Evolutionary conservation across 306 rosid species (phyloP).

Genomic region (Macrotyloma uniflorum): DNA sequence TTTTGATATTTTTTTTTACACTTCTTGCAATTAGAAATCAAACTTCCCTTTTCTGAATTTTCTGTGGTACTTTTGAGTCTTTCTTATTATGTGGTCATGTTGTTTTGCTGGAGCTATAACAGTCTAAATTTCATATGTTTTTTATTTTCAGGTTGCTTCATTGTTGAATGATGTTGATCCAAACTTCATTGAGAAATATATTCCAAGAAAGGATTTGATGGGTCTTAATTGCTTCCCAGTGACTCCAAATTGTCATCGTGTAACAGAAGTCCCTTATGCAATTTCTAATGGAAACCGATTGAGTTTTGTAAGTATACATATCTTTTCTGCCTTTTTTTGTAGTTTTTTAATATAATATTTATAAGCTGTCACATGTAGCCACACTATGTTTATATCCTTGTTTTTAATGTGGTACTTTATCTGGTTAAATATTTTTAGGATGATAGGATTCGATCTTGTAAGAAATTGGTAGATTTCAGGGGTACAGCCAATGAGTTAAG

Average conservation of each 20-base stretch:
- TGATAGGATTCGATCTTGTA: constrained; percentile 74
- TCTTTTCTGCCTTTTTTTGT: constrained; percentile 23
- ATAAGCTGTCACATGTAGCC: constrained; percentile 4
- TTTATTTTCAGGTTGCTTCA: constrained; percentile 64
- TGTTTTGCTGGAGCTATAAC: constrained; percentile 24
- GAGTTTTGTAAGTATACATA: constrained; percentile 66
- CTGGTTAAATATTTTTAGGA: constrained; percentile 62
- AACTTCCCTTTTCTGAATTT: not conserved
- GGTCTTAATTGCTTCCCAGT: constrained; percentile 66
- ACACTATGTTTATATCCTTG: not conserved
- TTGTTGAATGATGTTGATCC: constrained; percentile 74
- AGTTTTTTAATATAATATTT: constrained; percentile 20
- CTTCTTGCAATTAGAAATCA: constrained; percentile 11
- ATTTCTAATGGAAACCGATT: constrained; percentile 64
- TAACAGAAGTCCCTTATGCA: constrained; percentile 68
- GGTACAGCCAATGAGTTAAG: constrained; percentile 79
- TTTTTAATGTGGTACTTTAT: constrained; percentile 39
- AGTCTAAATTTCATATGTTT: constrained; percentile 14
- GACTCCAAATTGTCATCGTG: constrained; percentile 88
- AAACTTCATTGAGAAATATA: constrained; percentile 57
- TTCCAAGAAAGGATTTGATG: constrained; percentile 58
- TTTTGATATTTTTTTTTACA: not conserved
- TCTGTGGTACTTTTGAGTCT: constrained; percentile 2
- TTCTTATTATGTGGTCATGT: constrained; percentile 2
- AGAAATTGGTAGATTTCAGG: constrained; percentile 81